A percentile compares a stretch with the other conserved stretches of the same genome.
These are phyloP conservation scores for Teunomyces tritomae DNA, from an alignment of 805 yeast genomes.

Conservation along the genomic window DNA sequence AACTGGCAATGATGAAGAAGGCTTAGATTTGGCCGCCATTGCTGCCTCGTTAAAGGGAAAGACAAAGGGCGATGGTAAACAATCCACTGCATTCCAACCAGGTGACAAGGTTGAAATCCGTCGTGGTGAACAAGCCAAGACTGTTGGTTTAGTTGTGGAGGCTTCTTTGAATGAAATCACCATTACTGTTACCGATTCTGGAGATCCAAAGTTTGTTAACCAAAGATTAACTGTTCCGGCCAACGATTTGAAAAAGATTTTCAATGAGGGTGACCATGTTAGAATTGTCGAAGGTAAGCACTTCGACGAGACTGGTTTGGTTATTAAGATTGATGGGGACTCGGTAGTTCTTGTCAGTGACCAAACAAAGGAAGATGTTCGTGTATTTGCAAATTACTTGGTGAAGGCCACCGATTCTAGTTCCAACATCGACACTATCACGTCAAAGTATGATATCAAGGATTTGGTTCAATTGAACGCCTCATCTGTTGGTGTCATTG, in stretches of 20 bases:
- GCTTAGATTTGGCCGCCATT: constrained; percentile 82
- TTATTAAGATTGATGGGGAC: constrained; percentile 76
- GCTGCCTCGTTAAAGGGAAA: constrained; percentile 78
- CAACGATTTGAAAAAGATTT: constrained; percentile 77
- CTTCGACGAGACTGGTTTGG: constrained; percentile 91
- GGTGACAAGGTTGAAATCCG: constrained; percentile 93
- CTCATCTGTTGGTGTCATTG: constrained; percentile 82
- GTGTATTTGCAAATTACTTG: constrained; percentile 89
- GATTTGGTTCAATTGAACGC: constrained; percentile 88
- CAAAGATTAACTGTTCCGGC: constrained; percentile 79
- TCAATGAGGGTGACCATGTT: constrained; percentile 91
- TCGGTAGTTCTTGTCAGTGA: constrained; percentile 89
- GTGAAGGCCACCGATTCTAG: constrained; percentile 90
- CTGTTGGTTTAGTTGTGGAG: constrained; percentile 74
- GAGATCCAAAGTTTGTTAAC: constrained; percentile 54
- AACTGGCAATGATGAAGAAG: constrained; percentile 69
- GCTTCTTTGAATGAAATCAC: constrained; percentile 57
- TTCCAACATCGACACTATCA: constrained; percentile 49
- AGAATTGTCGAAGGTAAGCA: constrained; percentile 90
- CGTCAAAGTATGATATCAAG: constrained; percentile 80
- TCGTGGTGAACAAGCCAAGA: constrained; percentile 90
- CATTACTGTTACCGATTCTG: constrained; percentile 48
- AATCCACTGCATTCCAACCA: constrained; percentile 63
- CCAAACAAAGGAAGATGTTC: constrained; percentile 81
- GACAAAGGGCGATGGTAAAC: constrained; percentile 24